A percentile compares a stretch with the other conserved stretches of the same genome.
Conservation (phyloP, 1,284 basidiomycete species). For the Apiotrichum sp. region DNA sequence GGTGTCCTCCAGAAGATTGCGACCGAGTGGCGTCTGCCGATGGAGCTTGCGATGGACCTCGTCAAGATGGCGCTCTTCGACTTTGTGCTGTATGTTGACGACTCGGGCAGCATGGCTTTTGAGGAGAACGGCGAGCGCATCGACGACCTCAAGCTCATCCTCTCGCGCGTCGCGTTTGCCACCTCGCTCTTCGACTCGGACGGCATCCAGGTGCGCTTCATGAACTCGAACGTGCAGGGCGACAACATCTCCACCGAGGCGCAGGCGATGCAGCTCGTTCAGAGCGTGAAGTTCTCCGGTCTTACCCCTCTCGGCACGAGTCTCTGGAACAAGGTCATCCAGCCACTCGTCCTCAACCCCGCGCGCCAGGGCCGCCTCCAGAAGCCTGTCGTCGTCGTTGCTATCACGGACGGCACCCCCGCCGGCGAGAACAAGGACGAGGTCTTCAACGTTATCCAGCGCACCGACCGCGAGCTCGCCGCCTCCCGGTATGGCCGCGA, state of each 20-base stretch:
- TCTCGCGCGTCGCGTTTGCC: slow-evolving; percentile 47
- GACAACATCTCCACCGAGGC: slow-evolving; percentile 47
- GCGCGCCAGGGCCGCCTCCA: slow-evolving; percentile 41
- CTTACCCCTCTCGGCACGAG: slow-evolving; percentile 48
- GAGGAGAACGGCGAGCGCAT: slow-evolving; percentile 47
- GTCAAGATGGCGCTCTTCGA: slow-evolving; percentile 47
- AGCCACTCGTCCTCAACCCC: slow-evolving; percentile 48
- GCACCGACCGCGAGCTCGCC: slow-evolving; percentile 40
- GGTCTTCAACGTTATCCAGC: slow-evolving; percentile 45
- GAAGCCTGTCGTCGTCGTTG: slow-evolving; percentile 49
- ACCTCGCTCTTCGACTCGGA: slow-evolving; percentile 50
- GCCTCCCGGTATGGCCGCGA: slow-evolving; percentile 47
- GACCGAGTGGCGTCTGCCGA: slow-evolving; percentile 47
- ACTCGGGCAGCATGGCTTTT: slow-evolving; percentile 48
- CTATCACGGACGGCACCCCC: slow-evolving; percentile 47
- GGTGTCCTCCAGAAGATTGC: slow-evolving; percentile 46
- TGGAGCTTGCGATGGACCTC: slow-evolving; percentile 15
- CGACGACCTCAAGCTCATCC: slow-evolving; percentile 48
- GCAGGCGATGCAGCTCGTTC: slow-evolving; percentile 43
- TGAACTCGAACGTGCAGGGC: slow-evolving; percentile 48
- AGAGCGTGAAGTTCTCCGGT: slow-evolving; percentile 49
- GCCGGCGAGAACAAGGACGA: slow-evolving; percentile 47
- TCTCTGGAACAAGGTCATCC: slow-evolving; percentile 47
- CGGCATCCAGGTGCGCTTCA: slow-evolving; percentile 50
- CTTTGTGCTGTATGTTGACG: slow-evolving; percentile 46